Evolutionary conservation across 495 filamentous ascomycete genomes (phyloP), one percentile per base, ranked within the genome.

Genomic region (Penicillium flavigenum): DNA sequence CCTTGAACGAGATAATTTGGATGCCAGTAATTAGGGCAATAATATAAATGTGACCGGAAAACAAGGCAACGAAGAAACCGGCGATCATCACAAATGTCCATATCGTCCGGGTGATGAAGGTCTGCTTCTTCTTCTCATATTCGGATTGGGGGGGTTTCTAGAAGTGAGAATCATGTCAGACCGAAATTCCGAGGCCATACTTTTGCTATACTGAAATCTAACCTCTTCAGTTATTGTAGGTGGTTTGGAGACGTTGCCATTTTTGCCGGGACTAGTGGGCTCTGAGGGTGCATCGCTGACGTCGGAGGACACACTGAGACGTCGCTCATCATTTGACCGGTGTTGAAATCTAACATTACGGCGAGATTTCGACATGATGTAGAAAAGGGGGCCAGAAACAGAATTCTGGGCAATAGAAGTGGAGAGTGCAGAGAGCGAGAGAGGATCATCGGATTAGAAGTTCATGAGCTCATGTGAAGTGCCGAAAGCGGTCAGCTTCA

Each of bases 71-170:
- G 78, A 97, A 98, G 80, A 99, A 99, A 59, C 81, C 81, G 14
- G 79, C 89, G 64, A 99, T 96, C 95, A 99, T 99, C 62, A 96
- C 85, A 47, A 99, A 86, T 22, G 89, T 96, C 95, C 95, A 99
- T 83, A 98, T 91, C 36, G 94, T 91, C 56, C 95, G 88, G 10
- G 92, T 96, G 63, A 96, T 90, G 82, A 99, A 97, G 66, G 92
- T 96, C 73, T 91, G 87, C 74, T 96, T 96, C 76, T 99, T 99
- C 86, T 96, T 98, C 68, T 97, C 91, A 72, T 93, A 96, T 22
- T 96, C 95, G 67, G 91, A 85, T 51, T 69, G 54, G 29, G 81
- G 73, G 46, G 72, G 66, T 70, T 79, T 81, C 69, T 76, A 58
- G 12, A 31, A 12, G 19, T 36, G 44, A 54, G 14, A 29, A 38